A percentile compares a stretch with the other conserved stretches of the same genome.
These are phyloP conservation scores for Chalaropsis thielavioides DNA, from an alignment of 2,329 filamentous ascomycete species.

Conservation along the genomic window DNA sequence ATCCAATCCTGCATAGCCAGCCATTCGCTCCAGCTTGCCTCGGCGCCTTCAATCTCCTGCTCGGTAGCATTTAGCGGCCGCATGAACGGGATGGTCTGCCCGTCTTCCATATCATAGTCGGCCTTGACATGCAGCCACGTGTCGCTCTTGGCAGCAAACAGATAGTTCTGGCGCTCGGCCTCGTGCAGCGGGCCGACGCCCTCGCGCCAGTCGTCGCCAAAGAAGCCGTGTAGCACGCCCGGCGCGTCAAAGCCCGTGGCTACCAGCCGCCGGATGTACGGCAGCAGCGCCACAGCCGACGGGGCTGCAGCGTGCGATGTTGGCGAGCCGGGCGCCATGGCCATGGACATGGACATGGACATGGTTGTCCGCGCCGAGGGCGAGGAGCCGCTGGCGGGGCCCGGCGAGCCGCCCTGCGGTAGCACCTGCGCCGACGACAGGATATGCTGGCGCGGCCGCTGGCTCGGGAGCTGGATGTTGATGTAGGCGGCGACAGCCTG, in stretches of 20 bases:
- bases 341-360: neutral
- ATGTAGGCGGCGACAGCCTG: slow-evolving; percentile 81
- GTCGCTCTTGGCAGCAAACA: slow-evolving; percentile 87
- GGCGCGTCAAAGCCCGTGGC: slow-evolving; percentile 83
- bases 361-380: slow-evolving; percentile 12
- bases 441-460: slow-evolving; percentile 35
- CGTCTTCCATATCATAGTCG: slow-evolving; percentile 72
- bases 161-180: slow-evolving; percentile 80
- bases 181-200: slow-evolving; percentile 76
- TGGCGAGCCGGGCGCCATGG: slow-evolving; percentile 5
- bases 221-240: slow-evolving; percentile 83
- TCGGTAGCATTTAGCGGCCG: slow-evolving; percentile 66
- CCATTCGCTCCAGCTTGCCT: slow-evolving; percentile 86
- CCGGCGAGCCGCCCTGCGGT: slow-evolving; percentile 23
- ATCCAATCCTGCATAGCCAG: slow-evolving; percentile 97
- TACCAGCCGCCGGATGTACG: slow-evolving; percentile 79
- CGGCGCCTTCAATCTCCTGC: slow-evolving; percentile 67
- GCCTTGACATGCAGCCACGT: slow-evolving; percentile 81
- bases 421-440: slow-evolving; percentile 22
- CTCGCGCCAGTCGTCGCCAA: slow-evolving; percentile 77
- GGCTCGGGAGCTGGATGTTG: slow-evolving; percentile 83
- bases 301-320: slow-evolving; percentile 19
- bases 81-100: slow-evolving; percentile 78
- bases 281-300: slow-evolving; percentile 52
- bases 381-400: slow-evolving; percentile 20